phyloP scores from a whole-genome alignment of 2,329 filamentous ascomycete genomes.

The Teratosphaeria viscida region DNA sequence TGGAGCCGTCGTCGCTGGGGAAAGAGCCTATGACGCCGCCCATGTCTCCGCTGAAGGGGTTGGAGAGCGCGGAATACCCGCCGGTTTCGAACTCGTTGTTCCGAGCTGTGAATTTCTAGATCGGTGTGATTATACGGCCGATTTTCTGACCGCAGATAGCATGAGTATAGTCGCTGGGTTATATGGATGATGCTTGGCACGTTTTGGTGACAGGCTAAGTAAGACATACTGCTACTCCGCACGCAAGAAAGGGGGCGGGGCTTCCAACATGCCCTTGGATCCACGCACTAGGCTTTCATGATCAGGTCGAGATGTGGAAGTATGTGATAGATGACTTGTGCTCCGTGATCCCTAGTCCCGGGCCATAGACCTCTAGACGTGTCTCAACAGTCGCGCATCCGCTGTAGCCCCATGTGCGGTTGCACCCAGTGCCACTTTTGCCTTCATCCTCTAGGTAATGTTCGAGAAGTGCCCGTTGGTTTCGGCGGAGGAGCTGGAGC shows the following conservation, averaged over 20 bases:
- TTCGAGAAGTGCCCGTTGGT: too few relatives aligned
- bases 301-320: too few relatives aligned
- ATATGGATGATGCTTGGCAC: not conserved
- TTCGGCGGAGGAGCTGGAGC: too few relatives aligned
- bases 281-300: too few relatives aligned
- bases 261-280: too few relatives aligned
- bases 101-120: not conserved
- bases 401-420: not conserved
- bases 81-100: not conserved
- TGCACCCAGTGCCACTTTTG: not conserved
- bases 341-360: not conserved
- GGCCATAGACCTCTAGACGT: not conserved
- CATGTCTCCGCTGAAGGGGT: not conserved
- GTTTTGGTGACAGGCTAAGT: too few relatives aligned
- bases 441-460: too few relatives aligned
- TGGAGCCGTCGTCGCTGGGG: not conserved
- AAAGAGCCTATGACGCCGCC: not conserved
- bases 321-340: not conserved
- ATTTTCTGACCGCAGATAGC: not conserved
- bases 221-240: too few relatives aligned
- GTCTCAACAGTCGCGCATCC: not conserved
- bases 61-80: not conserved
- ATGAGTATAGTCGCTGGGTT: not conserved
- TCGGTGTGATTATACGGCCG: not conserved
- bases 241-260: too few relatives aligned